These are phyloP conservation scores for Blepharisma undulans DNA, from an alignment of 169 alveolate genomes.

Conservation along the genomic window DNA sequence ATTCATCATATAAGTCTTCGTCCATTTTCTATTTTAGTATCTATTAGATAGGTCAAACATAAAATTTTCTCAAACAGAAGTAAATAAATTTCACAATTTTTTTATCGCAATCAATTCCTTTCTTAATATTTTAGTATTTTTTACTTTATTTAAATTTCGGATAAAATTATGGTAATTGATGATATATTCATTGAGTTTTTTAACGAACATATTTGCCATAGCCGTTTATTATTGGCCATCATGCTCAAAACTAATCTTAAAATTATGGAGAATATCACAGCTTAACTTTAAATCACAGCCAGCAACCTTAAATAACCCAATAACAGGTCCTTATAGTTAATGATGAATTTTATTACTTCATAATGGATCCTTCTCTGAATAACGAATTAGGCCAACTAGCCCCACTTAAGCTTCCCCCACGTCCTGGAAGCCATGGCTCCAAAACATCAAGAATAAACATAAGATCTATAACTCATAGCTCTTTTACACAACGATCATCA, in stretches of 20 bases:
- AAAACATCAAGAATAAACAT: neutral
- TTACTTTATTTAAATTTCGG: too few relatives aligned
- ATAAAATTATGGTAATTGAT: too few relatives aligned
- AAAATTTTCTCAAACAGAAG: too few relatives aligned
- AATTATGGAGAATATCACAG: neutral
- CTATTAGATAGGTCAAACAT: neutral
- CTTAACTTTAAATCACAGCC: too few relatives aligned
- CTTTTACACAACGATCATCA: neutral
- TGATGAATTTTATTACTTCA: neutral
- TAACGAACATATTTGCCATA: neutral
- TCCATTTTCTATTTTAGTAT: slow-evolving; percentile 53
- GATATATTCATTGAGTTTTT: neutral
- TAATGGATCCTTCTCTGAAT: neutral
- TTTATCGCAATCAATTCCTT: too few relatives aligned
- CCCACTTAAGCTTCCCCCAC: neutral
- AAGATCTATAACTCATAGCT: neutral
- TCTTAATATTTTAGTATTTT: too few relatives aligned
- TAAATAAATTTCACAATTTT: too few relatives aligned
- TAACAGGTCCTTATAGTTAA: neutral
- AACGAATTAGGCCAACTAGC: neutral
- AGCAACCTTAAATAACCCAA: neutral
- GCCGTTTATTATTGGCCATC: neutral
- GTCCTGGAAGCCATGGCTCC: neutral
- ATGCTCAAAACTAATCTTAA: neutral
- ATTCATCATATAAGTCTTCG: slow-evolving; percentile 96